Evolutionary conservation across 257 asterid genomes (phyloP).

Genomic region (Solanum medicagineum): DNA sequence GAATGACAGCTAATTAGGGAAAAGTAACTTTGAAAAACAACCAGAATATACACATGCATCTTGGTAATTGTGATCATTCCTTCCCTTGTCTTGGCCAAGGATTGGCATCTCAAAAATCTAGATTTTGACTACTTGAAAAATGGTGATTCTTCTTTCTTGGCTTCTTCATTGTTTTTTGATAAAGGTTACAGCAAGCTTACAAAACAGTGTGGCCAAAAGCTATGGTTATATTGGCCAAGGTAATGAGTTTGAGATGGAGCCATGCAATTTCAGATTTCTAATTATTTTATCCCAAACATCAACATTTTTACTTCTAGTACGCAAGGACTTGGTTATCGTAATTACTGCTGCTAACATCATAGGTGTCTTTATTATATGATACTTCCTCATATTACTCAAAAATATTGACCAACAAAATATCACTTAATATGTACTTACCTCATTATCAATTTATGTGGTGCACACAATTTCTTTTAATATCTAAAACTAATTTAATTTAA

Average conservation of each 20-base stretch:
- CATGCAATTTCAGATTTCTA: not conserved
- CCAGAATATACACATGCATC: not conserved
- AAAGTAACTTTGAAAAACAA: not conserved
- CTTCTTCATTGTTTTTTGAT: not conserved
- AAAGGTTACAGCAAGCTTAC: not conserved
- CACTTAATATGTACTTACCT: not conserved
- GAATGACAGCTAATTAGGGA: not conserved
- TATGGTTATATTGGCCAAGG: not conserved
- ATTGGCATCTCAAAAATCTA: conserved; percentile 8
- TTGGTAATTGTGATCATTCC: conserved; percentile 5
- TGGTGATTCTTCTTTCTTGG: not conserved
- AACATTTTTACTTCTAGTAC: not conserved
- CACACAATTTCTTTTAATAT: not conserved
- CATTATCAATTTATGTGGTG: not conserved
- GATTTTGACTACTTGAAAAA: conserved; percentile 5
- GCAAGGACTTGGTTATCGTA: not conserved
- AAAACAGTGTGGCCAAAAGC: not conserved
- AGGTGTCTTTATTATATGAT: not conserved
- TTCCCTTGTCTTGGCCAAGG: conserved; percentile 5
- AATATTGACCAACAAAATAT: not conserved
- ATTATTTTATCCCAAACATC: not conserved
- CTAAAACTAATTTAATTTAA: not conserved
- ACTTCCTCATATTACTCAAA: not conserved
- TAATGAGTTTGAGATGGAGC: not conserved
- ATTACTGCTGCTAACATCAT: not conserved